These are phyloP conservation scores for Trichoderma sp. DNA, from an alignment of 2,329 filamentous ascomycete species.

Conservation along the genomic window DNA sequence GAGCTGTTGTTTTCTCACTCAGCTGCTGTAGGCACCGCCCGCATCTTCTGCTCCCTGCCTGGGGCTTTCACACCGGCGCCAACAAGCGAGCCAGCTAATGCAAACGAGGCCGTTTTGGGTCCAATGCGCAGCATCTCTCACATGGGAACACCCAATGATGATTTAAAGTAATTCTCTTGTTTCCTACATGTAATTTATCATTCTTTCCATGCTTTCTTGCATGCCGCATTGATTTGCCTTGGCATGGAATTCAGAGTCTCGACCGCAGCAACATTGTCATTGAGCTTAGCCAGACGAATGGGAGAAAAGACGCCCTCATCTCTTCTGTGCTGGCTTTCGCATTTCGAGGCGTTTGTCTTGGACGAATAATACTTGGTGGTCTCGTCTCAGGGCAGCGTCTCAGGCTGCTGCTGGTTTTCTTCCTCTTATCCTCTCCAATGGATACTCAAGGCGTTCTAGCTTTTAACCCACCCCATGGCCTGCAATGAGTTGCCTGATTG, in stretches of 20 bases:
- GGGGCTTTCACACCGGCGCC: neutral
- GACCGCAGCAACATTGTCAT: neutral
- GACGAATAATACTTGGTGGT: neutral
- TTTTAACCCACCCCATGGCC: conserved; percentile 6
- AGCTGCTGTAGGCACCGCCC: neutral
- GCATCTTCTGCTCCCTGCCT: neutral
- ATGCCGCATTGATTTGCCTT: neutral
- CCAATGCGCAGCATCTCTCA: neutral
- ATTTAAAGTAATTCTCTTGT: neutral
- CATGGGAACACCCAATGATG: neutral
- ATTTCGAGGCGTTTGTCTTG: neutral
- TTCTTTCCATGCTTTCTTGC: neutral
- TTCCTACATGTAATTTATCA: neutral
- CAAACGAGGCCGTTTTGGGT: neutral
- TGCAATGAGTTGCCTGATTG: neutral
- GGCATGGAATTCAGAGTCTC: neutral
- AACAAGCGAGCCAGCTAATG: neutral
- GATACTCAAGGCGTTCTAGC: neutral
- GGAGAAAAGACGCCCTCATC: neutral
- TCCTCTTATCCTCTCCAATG: neutral
- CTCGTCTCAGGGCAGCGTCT: neutral
- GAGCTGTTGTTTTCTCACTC: neutral
- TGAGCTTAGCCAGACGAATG: neutral
- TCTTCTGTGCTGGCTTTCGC: neutral
- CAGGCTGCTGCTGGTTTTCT: neutral